A percentile compares a stretch with the other conserved stretches of the same genome.
These are phyloP conservation scores for Amanita polypyramis DNA, from an alignment of 768 basidiomycete genomes.

Conservation along the genomic window DNA sequence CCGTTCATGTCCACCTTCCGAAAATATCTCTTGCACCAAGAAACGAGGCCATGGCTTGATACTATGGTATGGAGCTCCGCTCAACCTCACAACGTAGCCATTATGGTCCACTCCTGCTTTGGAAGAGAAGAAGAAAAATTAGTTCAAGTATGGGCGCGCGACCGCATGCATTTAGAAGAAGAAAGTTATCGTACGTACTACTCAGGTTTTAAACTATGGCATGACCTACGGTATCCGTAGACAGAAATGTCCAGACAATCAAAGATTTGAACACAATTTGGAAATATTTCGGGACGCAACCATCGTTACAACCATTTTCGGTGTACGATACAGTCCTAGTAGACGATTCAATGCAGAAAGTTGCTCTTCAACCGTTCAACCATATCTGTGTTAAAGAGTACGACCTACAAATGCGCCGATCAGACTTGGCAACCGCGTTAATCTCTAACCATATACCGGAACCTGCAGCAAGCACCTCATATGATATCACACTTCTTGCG, in stretches of 20 bases:
- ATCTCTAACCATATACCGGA: neutral
- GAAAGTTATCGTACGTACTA: neutral
- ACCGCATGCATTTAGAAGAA: constrained; percentile 14
- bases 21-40: constrained; percentile 49
- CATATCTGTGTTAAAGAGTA: constrained; percentile 74
- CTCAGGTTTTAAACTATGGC: neutral
- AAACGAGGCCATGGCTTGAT: constrained; percentile 57
- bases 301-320: constrained; percentile 22
- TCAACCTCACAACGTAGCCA: constrained; percentile 64
- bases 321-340: constrained; percentile 36
- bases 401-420: constrained; percentile 27
- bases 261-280: constrained; percentile 73
- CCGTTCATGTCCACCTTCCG: constrained; percentile 57
- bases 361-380: constrained; percentile 68
- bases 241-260: constrained; percentile 16
- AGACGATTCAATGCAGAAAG: constrained; percentile 48
- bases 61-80: constrained; percentile 89
- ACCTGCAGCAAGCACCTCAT: constrained; percentile 5
- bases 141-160: constrained; percentile 71
- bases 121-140: constrained; percentile 30
- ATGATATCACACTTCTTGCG: constrained; percentile 51
- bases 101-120: constrained; percentile 66
- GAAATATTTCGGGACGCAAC: constrained; percentile 23
- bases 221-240: neutral
- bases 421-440: constrained; percentile 12